Evolutionary conservation across 192 early-diverging fungal genomes (phyloP).

Genomic region (Dispira simplex): DNA sequence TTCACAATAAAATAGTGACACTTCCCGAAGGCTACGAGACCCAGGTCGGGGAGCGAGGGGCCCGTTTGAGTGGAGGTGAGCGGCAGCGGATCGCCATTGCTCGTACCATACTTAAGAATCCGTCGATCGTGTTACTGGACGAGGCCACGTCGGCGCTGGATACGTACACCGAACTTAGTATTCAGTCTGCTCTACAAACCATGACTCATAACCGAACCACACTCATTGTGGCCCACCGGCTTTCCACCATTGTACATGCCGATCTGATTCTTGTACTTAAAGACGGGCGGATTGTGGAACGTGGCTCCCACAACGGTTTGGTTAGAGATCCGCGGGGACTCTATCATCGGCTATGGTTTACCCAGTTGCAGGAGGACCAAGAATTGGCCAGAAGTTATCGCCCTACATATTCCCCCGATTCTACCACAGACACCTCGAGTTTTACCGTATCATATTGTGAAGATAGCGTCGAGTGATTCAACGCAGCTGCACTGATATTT

Average conservation of each 20-base stretch:
- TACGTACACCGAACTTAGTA: conserved; percentile 71
- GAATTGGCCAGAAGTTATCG: conserved; percentile 1
- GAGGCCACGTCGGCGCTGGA: conserved; percentile 88
- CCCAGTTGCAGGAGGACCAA: conserved; percentile 57
- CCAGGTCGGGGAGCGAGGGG: conserved; percentile 79
- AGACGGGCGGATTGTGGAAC: conserved; percentile 65
- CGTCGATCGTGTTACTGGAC: conserved; percentile 76
- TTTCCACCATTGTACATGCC: conserved; percentile 70
- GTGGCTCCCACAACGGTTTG: conserved; percentile 68
- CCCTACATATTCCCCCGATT: too few relatives aligned
- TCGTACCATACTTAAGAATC: conserved; percentile 84
- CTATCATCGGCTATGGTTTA: conserved; percentile 87
- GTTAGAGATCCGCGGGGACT: conserved; percentile 36
- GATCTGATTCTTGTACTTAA: conserved; percentile 80
- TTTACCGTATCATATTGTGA: too few relatives aligned
- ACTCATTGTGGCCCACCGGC: conserved; percentile 71
- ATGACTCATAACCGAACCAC: conserved; percentile 76
- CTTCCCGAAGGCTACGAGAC: conserved; percentile 73
- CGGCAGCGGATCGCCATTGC: conserved; percentile 89
- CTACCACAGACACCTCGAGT: too few relatives aligned
- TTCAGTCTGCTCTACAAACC: conserved; percentile 63
- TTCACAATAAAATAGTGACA: conserved; percentile 58
- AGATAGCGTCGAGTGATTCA: too few relatives aligned
- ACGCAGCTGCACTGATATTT: too few relatives aligned
- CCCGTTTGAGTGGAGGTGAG: conserved; percentile 81